These are phyloP conservation scores for Gigaspora rosea DNA, from an alignment of 192 early-diverging fungal genomes.

Conservation along the genomic window DNA sequence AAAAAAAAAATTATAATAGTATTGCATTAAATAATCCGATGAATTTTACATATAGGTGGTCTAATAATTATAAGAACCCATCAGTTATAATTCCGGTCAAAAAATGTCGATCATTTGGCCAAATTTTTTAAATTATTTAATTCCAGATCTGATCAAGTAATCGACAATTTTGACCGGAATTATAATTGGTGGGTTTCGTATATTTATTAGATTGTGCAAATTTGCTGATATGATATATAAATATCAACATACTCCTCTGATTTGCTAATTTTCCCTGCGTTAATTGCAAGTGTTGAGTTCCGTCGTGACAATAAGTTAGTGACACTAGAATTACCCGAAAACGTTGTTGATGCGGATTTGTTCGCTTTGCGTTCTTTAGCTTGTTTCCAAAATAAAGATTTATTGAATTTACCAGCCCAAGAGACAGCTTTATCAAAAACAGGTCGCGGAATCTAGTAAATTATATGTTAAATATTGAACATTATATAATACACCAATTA, in stretches of 20 bases:
- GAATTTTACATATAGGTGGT: too few species aligned
- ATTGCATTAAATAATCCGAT: too few species aligned
- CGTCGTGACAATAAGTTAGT: conserved; percentile 18
- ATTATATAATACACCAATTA: neutral
- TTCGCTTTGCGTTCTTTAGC: conserved; percentile 43
- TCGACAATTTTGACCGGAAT: too few species aligned
- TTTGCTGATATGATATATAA: too few species aligned
- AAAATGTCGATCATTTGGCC: too few species aligned
- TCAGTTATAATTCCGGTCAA: too few species aligned
- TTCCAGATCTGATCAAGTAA: too few species aligned
- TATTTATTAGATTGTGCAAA: too few species aligned
- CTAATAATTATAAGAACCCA: too few species aligned
- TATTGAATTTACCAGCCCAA: conserved; percentile 51
- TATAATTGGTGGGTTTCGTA: too few species aligned
- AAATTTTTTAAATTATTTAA: too few species aligned
- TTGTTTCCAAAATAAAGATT: conserved; percentile 56
- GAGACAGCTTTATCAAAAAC: conserved; percentile 62
- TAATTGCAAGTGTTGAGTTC: conserved; percentile 22
- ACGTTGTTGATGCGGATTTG: conserved; percentile 30
- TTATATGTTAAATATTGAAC: neutral
- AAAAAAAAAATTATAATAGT: neutral
- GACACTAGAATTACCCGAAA: neutral
- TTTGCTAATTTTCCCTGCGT: conserved; percentile 37
- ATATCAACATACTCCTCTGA: conserved; percentile 51
- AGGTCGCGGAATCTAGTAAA: conserved; percentile 48